Evolutionary conservation across 2,329 filamentous ascomycete species (phyloP).

Genomic region (Lachnellula subtilissima): DNA sequence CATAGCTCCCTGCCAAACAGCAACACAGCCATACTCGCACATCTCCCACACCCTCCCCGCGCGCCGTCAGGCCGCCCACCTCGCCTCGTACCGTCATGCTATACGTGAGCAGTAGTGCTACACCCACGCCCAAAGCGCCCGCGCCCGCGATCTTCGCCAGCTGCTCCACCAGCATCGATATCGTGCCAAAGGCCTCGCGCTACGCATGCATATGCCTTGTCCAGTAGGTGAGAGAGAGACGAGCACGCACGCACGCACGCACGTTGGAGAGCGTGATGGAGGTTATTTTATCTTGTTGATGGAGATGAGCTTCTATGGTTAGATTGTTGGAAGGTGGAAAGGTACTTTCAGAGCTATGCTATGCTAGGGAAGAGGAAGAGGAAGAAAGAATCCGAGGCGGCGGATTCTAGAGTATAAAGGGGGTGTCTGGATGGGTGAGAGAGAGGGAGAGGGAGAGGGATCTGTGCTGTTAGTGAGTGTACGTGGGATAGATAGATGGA

Average conservation of each 20-base stretch:
- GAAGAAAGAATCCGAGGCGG: no score
- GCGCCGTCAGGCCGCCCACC: constrained; percentile 66
- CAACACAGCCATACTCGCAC: constrained; percentile 62
- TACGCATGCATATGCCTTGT: no score
- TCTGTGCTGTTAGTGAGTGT: no score
- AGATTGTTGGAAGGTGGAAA: no score
- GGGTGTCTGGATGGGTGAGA: no score
- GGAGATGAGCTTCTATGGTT: no score
- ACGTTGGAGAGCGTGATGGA: constrained; percentile 75
- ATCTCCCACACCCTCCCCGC: constrained; percentile 65
- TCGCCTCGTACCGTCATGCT: constrained; percentile 60
- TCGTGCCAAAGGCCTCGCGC: constrained; percentile 64
- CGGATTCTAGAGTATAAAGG: no score
- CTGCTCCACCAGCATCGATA: constrained; percentile 66
- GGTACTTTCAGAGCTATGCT: constrained; percentile 43
- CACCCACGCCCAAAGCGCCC: constrained; percentile 67
- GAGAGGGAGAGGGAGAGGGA: no score
- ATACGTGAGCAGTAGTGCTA: constrained; percentile 67
- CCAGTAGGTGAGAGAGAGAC: constrained; percentile 58
- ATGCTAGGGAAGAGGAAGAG: no score
- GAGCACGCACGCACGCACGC: constrained; percentile 60
- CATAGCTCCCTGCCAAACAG: constrained; percentile 73
- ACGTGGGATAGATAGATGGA: no score
- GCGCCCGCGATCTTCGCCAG: constrained; percentile 68
- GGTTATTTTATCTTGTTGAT: no score